These are phyloP conservation scores for Nicotiana attenuata DNA, from an alignment of 257 asterid species.

Conservation along the genomic window DNA sequence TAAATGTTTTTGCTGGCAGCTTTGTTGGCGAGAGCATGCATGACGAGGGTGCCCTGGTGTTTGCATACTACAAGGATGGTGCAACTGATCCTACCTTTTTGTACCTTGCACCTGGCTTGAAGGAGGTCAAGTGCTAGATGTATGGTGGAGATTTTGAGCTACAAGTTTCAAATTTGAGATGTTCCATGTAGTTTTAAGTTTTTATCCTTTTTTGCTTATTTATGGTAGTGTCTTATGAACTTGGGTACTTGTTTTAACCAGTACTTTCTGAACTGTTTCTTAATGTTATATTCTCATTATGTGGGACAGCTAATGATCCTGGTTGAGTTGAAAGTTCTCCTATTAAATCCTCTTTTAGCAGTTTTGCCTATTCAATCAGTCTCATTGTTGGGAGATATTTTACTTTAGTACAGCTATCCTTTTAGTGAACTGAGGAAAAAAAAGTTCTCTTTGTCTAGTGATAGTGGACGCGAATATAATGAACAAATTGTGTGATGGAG, in stretches of 20 bases:
- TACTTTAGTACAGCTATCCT: background rate
- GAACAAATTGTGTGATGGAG: background rate
- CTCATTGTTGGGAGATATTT: background rate
- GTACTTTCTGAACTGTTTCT: no score
- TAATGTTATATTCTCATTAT: no score
- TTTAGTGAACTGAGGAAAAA: background rate
- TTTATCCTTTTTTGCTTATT: no score
- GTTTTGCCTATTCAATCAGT: background rate
- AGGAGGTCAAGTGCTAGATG: no score
- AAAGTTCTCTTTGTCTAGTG: background rate
- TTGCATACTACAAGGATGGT: conserved; percentile 85
- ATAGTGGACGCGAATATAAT: background rate
- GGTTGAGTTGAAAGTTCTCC: background rate
- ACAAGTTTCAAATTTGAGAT: no score
- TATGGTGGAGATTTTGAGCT: no score
- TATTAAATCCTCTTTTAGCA: background rate
- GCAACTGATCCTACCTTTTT: no score
- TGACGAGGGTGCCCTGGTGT: conserved; percentile 60
- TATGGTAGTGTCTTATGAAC: no score
- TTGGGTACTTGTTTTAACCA: no score
- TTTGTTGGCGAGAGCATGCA: conserved; percentile 91
- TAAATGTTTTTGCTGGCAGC: conserved; percentile 21
- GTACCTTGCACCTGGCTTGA: no score
- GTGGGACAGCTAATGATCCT: no score
- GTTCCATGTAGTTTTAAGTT: no score